Conservation (phyloP, 805 yeast species). For the Ascoidea asiatica region DNA sequence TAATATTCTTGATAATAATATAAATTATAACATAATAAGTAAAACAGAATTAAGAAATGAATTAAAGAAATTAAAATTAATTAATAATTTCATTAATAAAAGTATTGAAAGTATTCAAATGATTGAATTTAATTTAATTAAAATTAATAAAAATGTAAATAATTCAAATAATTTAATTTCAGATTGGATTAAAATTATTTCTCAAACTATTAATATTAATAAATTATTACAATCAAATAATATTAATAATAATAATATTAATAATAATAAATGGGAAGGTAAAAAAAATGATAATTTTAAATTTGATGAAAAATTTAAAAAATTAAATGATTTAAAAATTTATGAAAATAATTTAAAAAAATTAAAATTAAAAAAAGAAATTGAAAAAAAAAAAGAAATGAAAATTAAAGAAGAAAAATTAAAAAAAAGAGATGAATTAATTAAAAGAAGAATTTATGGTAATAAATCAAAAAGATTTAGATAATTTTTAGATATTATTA, state of each 20-base stretch:
- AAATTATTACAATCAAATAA: constrained; percentile 4
- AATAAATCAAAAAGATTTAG: too few species aligned
- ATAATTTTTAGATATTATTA: too few species aligned
- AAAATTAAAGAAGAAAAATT: constrained; percentile 2
- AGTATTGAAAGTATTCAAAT: not conserved
- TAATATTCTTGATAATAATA: not conserved
- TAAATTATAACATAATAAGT: not conserved
- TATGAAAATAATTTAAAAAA: constrained; percentile 5
- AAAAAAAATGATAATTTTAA: constrained; percentile 3
- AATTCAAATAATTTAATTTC: constrained; percentile 8
- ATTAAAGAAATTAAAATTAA: constrained; percentile 1
- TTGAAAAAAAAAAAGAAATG: constrained; percentile 3
- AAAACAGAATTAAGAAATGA: not conserved
- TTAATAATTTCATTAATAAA: constrained; percentile 8
- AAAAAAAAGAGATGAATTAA: constrained; percentile 5
- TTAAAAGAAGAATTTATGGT: constrained; percentile 9
- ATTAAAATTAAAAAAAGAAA: constrained; percentile 3
- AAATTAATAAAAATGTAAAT: not conserved
- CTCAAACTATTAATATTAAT: constrained; percentile 8
- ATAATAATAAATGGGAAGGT: constrained; percentile 8
- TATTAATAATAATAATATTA: not conserved
- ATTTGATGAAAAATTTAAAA: constrained; percentile 1
- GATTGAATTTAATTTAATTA: not conserved
- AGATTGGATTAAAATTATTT: constrained; percentile 9
- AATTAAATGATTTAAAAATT: constrained; percentile 4